phyloP scores from a whole-genome alignment of 1,139 yeast genomes.

The Candida sp. region DNA sequence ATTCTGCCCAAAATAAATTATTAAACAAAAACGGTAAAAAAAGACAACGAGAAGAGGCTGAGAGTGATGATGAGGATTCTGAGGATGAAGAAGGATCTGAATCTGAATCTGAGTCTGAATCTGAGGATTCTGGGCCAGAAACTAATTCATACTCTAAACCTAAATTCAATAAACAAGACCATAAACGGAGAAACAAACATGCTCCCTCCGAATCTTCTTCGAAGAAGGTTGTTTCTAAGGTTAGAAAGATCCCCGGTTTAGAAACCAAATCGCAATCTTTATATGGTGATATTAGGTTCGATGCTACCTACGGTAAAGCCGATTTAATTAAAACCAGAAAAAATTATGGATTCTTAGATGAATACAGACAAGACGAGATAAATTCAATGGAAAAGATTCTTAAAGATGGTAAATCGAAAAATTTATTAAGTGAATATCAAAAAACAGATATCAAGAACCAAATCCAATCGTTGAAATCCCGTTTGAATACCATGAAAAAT shows the following conservation, averaged over 20 bases:
- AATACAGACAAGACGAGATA: constrained; percentile 74
- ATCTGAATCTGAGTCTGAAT: constrained; percentile 8
- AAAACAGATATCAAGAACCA: constrained; percentile 50
- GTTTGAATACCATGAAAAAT: constrained; percentile 73
- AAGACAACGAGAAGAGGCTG: constrained; percentile 7
- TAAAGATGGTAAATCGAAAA: constrained; percentile 50
- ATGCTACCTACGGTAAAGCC: constrained; percentile 83
- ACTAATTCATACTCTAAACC: constrained; percentile 11
- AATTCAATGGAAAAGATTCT: constrained; percentile 54
- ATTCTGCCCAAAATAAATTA: constrained; percentile 52
- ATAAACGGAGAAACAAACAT: constrained; percentile 54
- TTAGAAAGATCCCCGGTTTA: constrained; percentile 76
- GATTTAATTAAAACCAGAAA: constrained; percentile 63
- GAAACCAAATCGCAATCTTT: constrained; percentile 40
- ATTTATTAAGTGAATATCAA: constrained; percentile 45
- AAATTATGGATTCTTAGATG: constrained; percentile 82
- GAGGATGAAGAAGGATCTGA: constrained; percentile 1
- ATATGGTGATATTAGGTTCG: constrained; percentile 83
- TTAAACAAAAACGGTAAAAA: constrained; percentile 12
- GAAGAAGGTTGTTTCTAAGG: constrained; percentile 64
- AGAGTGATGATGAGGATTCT: constrained; percentile 9
- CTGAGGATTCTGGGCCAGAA: constrained; percentile 14
- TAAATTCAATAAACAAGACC: constrained; percentile 2
- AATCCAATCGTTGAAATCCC: constrained; percentile 63
- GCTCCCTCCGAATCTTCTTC: constrained; percentile 78